Base-by-base conservation (phyloP, 352 stramenopile genomes). In the Blastocystis sp. region DNA sequence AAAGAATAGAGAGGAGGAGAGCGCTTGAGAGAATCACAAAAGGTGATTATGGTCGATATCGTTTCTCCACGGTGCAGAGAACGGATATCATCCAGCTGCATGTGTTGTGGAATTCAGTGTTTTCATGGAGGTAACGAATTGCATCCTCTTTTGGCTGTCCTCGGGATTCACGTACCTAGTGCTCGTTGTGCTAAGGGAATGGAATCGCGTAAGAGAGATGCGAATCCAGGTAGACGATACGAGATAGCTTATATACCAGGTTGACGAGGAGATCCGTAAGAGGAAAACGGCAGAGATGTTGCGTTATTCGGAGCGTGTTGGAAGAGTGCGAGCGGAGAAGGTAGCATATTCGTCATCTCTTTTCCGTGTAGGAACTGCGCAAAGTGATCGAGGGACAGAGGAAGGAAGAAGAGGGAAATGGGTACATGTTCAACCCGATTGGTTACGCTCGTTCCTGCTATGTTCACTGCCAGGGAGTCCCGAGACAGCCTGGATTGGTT, bases 361-460 rank as follows among this genome's bases (percentile, higher is more conserved):
- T 29, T 73, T 14, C 78, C 24, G 3, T 38, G 36, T 46, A 84
- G 73, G 44, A 84, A 71, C 59, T 84, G 0, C 73, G 73, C 4
- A 78, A 57, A 42, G 73, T 67, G 21, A 73, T 84, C 49, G 54
- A 73, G 27, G 34, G 27, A 44, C 21, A 67, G 27, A 76, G 59
- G 40, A 69, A 88, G 42, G 84, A 92, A 59, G 89, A 93, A 38
- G 89, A 93, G 44, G 67, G 85, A 46, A 69, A 84, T 29, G 91
- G 91, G 21, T 94, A 94, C 87, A 88, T 81, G 24, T 91, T 93
- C 42, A 88, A 94, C 29, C 89, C 88, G 7, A 90, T 95, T 24
- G 92, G 88, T 1, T 86, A 89, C 57, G 91, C 94, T 65, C 88
- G 92, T 64, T 94, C 91, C 11, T 95, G 92, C 84, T 95, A 94